Evolutionary conservation across 805 yeast genomes (phyloP).

Genomic region (Nakazawaea laoshanensis): DNA sequence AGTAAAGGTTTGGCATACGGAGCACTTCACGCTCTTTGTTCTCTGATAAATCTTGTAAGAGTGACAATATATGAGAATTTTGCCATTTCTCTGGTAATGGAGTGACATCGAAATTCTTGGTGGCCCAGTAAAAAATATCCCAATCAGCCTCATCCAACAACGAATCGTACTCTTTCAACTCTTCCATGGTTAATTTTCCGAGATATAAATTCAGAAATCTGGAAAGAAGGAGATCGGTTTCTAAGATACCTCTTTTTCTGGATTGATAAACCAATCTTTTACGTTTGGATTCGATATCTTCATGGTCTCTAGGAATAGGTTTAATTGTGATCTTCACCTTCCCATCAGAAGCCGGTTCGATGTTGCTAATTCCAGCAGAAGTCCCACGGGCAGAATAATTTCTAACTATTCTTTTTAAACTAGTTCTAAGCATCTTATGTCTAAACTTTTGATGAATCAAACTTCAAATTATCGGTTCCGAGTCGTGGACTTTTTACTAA

Average conservation of each 20-base stretch:
- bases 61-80: constrained; percentile 49
- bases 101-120: constrained; percentile 69
- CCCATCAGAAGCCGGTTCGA: constrained; percentile 14
- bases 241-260: constrained; percentile 91
- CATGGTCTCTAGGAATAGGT: constrained; percentile 74
- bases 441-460: too few relatives aligned
- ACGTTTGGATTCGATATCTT: constrained; percentile 61
- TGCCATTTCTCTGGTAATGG: constrained; percentile 88
- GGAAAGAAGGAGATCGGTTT: constrained; percentile 79
- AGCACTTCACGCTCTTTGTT: constrained; percentile 65
- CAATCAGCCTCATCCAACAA: constrained; percentile 93
- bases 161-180: constrained; percentile 78
- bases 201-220: constrained; percentile 78
- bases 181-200: constrained; percentile 44
- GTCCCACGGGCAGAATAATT: too few relatives aligned
- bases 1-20: constrained; percentile 75
- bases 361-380: constrained; percentile 4
- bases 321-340: constrained; percentile 45
- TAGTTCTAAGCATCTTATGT: too few relatives aligned
- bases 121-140: constrained; percentile 99
- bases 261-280: constrained; percentile 90
- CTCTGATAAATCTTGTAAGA: constrained; percentile 66
- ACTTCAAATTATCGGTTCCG: too few relatives aligned
- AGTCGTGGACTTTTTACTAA: too few relatives aligned
- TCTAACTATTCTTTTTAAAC: too few relatives aligned